Evolutionary conservation across 2,329 filamentous ascomycete species (phyloP).

Genomic region (Colletotrichum theobromicola): DNA sequence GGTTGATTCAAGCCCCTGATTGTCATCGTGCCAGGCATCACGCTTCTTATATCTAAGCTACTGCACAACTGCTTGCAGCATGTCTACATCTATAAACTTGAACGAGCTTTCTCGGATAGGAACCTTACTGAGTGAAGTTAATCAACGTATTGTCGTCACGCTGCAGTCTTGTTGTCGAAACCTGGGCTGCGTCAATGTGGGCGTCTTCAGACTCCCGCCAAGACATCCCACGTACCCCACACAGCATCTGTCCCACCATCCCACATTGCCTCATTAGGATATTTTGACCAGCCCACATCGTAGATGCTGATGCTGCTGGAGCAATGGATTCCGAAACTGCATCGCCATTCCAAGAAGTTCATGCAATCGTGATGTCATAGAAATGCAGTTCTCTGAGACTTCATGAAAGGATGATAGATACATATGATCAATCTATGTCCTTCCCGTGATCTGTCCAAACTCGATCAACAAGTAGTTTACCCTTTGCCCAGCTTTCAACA

Average conservation of each 20-base stretch:
- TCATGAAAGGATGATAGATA: not conserved
- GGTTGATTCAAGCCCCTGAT: too few relatives aligned
- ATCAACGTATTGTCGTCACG: not conserved
- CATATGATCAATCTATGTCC: not conserved
- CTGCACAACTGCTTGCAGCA: not conserved
- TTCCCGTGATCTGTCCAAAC: rapidly evolving
- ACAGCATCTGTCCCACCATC: not conserved
- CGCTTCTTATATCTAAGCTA: not conserved
- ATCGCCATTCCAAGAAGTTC: not conserved
- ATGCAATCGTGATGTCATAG: not conserved
- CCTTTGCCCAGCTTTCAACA: not conserved
- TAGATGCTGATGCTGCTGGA: not conserved
- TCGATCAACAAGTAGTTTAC: not conserved
- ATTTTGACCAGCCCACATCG: not conserved
- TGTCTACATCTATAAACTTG: not conserved
- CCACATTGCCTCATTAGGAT: not conserved
- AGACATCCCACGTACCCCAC: not conserved
- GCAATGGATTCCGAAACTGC: not conserved
- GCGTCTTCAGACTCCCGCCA: not conserved
- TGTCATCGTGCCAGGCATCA: not conserved
- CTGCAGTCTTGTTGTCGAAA: rapidly evolving
- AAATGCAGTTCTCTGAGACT: rapidly evolving
- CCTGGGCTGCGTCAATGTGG: not conserved
- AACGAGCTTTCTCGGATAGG: not conserved
- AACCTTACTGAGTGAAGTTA: rapidly evolving